Evolutionary conservation across 2,329 filamentous ascomycete species (phyloP).

Genomic region (Davidsoniella virescens): DNA sequence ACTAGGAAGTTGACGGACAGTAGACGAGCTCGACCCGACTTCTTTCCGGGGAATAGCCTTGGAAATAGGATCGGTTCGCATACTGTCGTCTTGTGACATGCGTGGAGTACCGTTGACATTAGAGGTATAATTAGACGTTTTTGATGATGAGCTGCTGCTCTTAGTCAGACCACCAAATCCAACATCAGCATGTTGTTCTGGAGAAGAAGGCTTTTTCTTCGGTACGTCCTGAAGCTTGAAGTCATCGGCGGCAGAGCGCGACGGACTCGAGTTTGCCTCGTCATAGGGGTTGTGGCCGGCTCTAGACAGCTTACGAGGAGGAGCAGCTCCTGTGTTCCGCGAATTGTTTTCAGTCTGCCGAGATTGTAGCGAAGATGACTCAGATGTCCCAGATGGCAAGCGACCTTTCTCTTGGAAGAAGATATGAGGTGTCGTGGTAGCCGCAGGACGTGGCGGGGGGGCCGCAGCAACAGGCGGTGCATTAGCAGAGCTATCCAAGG

Average conservation of each 20-base stretch:
- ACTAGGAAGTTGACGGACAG: conserved; percentile 22
- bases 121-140: conserved; percentile 4
- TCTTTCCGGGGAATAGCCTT: conserved; percentile 52
- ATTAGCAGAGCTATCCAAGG: conserved; percentile 49
- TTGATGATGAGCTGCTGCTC: conserved; percentile 9
- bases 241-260: conserved; percentile 30
- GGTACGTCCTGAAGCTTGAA: conserved; percentile 74
- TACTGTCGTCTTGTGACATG: conserved; percentile 3
- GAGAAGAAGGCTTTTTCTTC: conserved; percentile 36
- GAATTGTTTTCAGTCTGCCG: conserved; percentile 5
- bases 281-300: conserved; percentile 21
- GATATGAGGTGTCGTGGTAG: conserved; percentile 62
- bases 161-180: conserved; percentile 13
- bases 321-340: conserved; percentile 12
- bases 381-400: conserved; percentile 22
- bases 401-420: conserved; percentile 76
- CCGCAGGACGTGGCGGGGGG: conserved; percentile 28
- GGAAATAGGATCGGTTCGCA: conserved; percentile 1
- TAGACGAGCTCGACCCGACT: conserved; percentile 26
- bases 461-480: conserved; percentile 45
- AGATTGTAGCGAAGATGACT: conserved; percentile 5
- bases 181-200: conserved; percentile 17
- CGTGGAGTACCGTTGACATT: conserved; percentile 4
- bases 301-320: conserved; percentile 33
- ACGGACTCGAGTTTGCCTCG: conserved; percentile 19